Base-by-base conservation (phyloP, 2,329 filamentous ascomycete species). In the Blastomyces gilchristii region DNA sequence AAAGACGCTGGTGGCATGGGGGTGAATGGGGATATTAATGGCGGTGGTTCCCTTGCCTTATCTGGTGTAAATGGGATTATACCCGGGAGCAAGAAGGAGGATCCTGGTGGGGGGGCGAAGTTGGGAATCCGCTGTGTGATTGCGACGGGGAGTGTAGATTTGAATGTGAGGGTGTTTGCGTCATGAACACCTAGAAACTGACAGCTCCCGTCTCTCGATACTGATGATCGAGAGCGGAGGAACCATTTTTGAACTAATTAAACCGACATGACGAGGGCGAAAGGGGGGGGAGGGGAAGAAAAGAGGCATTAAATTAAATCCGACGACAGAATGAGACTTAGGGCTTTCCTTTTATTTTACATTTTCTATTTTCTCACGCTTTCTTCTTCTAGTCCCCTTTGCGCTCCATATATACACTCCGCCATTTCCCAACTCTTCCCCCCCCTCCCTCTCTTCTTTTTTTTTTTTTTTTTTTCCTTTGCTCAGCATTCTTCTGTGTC, bases 121-220 rank as follows among this genome's bases (percentile, higher is more conserved):
- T 80, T 85, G 57, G 85, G 86, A 67, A 91, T 95, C 66, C 83
- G 90, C 66, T 95, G 91, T 72, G 87, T 96, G 22, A 87, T 96
- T 69, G 91, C 91, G 9, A 95, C 91, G 2, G 91, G 90, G 45
- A 90, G 91, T 72, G 90, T 96, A 63, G 90, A 96, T 78, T 78
- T 86, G 71, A 90, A 86, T 68, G 83, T 95, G 66, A 83, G 89
- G 69, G 85, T 95, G 61, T 95, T 93, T 78, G 89, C 90, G 56
- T 80, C 80, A 62, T 82, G 50, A 58, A 28, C 3, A 12, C 45
- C 45, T 25, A 25, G n/a, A 25, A 49, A 49, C 22, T 3, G 2
- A 3, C 25, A 22, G 6, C 34, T 0, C 34, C 8, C 34, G 34
- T 37, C 45, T n/a, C 8, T 22, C n/a, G 1, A 53, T 28, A 31